phyloP scores from a whole-genome alignment of 176 grass and related monocot species.

The Rhynchospora pubera region DNA sequence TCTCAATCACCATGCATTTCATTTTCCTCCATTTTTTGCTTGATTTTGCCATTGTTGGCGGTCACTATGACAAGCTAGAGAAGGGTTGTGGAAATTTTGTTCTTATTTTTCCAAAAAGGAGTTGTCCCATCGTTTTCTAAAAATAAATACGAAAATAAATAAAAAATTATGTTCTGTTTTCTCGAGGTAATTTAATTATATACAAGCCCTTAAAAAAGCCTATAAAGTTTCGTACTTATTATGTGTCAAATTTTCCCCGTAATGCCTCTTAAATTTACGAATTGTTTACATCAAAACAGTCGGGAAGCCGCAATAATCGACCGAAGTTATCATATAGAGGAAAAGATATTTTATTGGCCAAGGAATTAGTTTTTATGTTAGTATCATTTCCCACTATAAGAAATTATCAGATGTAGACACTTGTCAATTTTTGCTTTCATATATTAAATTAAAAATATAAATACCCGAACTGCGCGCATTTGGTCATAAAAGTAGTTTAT shows the following conservation, averaged over 20 bases:
- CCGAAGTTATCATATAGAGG: not conserved
- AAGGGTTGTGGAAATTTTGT: not conserved
- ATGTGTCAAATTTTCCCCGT: too few relatives aligned
- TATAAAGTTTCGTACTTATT: too few relatives aligned
- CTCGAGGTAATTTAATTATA: too few relatives aligned
- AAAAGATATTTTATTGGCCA: not conserved
- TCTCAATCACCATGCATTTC: slow-evolving; percentile 18
- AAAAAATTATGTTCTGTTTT: not conserved
- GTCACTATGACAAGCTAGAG: not conserved
- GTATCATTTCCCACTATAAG: too few relatives aligned
- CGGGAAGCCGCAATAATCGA: not conserved
- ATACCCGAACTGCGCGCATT: too few relatives aligned
- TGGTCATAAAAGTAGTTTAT: too few relatives aligned
- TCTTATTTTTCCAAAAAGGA: not conserved
- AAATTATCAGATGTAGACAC: too few relatives aligned
- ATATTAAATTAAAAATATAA: too few relatives aligned
- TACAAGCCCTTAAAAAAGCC: too few relatives aligned
- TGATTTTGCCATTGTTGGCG: not conserved
- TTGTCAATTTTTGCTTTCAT: too few relatives aligned
- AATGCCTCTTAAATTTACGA: too few relatives aligned
- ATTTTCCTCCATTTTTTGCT: not conserved
- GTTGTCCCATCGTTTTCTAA: not conserved
- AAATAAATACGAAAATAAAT: not conserved
- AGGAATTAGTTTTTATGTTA: not conserved
- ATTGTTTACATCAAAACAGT: not conserved